phyloP scores from a whole-genome alignment of 306 rosid genomes.

The Canavalia gladiata region DNA sequence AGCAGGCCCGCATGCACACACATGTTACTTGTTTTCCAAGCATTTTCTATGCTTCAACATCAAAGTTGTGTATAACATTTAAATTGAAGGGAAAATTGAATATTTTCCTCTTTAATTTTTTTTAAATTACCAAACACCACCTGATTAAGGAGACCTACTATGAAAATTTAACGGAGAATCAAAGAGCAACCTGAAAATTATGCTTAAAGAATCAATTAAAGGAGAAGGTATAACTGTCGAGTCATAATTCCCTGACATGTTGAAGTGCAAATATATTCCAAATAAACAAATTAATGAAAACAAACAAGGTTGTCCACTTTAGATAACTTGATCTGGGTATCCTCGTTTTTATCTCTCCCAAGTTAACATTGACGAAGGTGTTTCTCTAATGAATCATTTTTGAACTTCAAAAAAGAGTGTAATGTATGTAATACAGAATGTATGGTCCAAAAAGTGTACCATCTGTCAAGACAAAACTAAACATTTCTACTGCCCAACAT shows the following conservation, averaged over 20 bases:
- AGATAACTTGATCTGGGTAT: background rate
- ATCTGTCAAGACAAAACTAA: constrained; percentile 22
- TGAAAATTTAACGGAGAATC: too few relatives aligned
- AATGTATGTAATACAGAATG: constrained; percentile 11
- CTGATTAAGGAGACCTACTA: background rate
- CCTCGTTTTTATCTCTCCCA: constrained; percentile 24
- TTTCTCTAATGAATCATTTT: background rate
- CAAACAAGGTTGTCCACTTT: background rate
- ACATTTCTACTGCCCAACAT: constrained; percentile 25
- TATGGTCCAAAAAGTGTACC: constrained; percentile 11
- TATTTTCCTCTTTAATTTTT: background rate
- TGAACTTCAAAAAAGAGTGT: constrained; percentile 34
- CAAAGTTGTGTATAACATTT: background rate
- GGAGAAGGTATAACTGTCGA: background rate
- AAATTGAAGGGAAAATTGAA: background rate
- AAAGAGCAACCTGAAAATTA: background rate
- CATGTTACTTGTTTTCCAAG: background rate
- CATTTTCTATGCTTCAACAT: background rate
- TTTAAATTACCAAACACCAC: background rate
- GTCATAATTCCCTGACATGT: background rate
- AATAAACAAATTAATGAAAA: constrained; percentile 30
- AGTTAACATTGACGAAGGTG: background rate
- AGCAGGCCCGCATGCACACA: too few relatives aligned
- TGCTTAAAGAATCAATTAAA: constrained; percentile 3
- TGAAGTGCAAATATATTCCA: constrained; percentile 28